Evolutionary conservation across 495 filamentous ascomycete species (phyloP).

Genomic region (Penicillium parvum): DNA sequence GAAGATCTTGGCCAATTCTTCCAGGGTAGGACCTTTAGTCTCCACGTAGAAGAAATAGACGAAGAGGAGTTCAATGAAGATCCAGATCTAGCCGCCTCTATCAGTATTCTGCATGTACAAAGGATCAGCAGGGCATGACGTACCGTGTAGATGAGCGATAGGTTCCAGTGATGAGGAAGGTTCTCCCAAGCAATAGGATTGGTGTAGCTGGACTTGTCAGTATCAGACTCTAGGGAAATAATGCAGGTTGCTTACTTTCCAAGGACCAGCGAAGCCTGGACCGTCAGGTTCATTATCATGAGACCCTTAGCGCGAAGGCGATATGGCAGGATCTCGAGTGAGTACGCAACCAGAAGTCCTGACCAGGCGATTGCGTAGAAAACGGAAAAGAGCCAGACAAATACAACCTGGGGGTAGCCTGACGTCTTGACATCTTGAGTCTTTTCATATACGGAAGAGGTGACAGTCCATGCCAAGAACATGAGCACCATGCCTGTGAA

Average conservation of each 20-base stretch:
- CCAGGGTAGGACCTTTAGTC: conserved; percentile 59
- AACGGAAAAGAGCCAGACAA: conserved; percentile 53
- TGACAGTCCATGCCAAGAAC: conserved; percentile 52
- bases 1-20: conserved; percentile 59
- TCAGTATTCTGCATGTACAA: no score
- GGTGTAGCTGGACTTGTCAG: conserved; percentile 13
- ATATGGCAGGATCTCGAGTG: conserved; percentile 61
- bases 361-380: conserved; percentile 58
- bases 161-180: conserved; percentile 49
- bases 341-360: conserved; percentile 56
- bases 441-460: conserved; percentile 49
- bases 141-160: conserved; percentile 54
- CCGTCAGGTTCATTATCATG: conserved; percentile 58
- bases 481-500: conserved; percentile 53
- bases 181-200: conserved; percentile 54
- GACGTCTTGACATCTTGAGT: conserved; percentile 37
- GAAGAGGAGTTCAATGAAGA: conserved; percentile 52
- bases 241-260: conserved; percentile 37
- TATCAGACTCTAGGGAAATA: neutral
- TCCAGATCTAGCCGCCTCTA: conserved; percentile 46
- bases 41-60: conserved; percentile 64
- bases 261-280: conserved; percentile 53
- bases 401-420: conserved; percentile 52
- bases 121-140: no score
- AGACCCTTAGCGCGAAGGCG: conserved; percentile 63